Evolutionary conservation across 2,329 filamentous ascomycete species (phyloP).

Genomic region (Diplodia mutila): DNA sequence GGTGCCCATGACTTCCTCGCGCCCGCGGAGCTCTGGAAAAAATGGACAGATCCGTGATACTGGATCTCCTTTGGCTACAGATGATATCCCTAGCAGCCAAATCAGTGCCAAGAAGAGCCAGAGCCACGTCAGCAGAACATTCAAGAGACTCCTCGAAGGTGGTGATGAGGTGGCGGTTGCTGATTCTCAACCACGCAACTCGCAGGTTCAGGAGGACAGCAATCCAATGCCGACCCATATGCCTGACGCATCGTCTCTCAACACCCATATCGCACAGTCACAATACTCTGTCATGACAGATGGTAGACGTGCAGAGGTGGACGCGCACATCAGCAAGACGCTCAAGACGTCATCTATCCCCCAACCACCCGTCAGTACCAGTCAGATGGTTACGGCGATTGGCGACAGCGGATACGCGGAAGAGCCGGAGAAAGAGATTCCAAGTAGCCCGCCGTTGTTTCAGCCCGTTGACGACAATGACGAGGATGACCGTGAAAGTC

Average conservation of each 20-base stretch:
- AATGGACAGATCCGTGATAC: background rate
- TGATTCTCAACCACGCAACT: conserved; percentile 49
- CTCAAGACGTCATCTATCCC: conserved; percentile 29
- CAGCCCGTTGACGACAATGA: conserved; percentile 35
- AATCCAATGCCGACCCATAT: conserved; percentile 35
- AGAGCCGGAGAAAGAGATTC: conserved; percentile 35
- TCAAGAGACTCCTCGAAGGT: background rate
- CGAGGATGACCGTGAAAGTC: conserved; percentile 25
- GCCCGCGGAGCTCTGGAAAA: conserved; percentile 31
- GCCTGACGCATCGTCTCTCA: conserved; percentile 44
- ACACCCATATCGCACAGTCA: conserved; percentile 42
- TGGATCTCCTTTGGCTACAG: background rate
- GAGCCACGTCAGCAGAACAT: background rate
- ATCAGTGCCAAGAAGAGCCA: conserved; percentile 1
- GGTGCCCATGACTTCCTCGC: conserved; percentile 45
- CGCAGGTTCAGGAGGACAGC: conserved; percentile 33
- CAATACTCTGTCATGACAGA: conserved; percentile 27
- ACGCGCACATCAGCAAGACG: conserved; percentile 27
- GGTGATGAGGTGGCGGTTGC: conserved; percentile 44
- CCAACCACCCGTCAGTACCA: conserved; percentile 36
- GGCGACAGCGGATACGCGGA: conserved; percentile 26
- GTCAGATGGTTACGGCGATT: conserved; percentile 4
- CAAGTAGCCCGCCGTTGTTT: conserved; percentile 42
- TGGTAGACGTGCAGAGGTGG: conserved; percentile 11
- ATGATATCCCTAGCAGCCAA: background rate